A percentile compares a stretch with the other conserved stretches of the same genome.
phyloP scores from a whole-genome alignment of 306 rosid species.

The Astragalus glycyphyllos region DNA sequence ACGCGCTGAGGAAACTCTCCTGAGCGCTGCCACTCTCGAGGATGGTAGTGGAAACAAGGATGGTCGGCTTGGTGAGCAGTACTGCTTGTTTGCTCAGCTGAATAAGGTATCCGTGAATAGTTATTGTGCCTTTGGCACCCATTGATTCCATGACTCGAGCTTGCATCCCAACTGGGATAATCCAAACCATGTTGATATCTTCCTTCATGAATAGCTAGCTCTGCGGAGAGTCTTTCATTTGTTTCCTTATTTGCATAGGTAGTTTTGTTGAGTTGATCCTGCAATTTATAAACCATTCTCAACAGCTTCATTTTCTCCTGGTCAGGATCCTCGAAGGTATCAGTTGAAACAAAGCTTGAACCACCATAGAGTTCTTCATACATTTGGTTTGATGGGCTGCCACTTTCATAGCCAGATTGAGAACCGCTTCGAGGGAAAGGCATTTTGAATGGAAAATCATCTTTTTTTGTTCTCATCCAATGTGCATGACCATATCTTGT shows the following conservation, averaged over 20 bases:
- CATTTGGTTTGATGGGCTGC: conserved; percentile 54
- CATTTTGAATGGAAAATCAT: conserved; percentile 52
- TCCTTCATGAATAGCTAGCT: conserved; percentile 51
- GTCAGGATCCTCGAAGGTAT: conserved; percentile 56
- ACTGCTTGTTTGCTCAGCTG: conserved; percentile 60
- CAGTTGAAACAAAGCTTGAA: conserved; percentile 65
- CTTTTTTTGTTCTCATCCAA: conserved; percentile 53
- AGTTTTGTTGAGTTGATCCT: conserved; percentile 66
- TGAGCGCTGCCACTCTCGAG: conserved; percentile 58
- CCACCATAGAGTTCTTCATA: conserved; percentile 53
- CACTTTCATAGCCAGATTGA: conserved; percentile 57
- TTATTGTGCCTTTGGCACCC: conserved; percentile 47
- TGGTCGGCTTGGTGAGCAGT: conserved; percentile 54
- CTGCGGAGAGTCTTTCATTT: conserved; percentile 47
- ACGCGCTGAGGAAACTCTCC: conserved; percentile 61
- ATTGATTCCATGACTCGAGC: conserved; percentile 53
- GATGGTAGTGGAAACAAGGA: conserved; percentile 51
- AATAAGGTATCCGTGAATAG: conserved; percentile 49
- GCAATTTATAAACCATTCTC: conserved; percentile 77
- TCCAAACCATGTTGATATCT: conserved; percentile 52
- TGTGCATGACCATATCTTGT: conserved; percentile 47
- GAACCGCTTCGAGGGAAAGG: conserved; percentile 42
- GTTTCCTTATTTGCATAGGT: conserved; percentile 45
- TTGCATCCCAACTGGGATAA: conserved; percentile 49
- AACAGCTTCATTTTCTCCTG: conserved; percentile 71